Conservation (phyloP, 1,284 basidiomycete genomes). For the Fomitopsis palustris region DNA sequence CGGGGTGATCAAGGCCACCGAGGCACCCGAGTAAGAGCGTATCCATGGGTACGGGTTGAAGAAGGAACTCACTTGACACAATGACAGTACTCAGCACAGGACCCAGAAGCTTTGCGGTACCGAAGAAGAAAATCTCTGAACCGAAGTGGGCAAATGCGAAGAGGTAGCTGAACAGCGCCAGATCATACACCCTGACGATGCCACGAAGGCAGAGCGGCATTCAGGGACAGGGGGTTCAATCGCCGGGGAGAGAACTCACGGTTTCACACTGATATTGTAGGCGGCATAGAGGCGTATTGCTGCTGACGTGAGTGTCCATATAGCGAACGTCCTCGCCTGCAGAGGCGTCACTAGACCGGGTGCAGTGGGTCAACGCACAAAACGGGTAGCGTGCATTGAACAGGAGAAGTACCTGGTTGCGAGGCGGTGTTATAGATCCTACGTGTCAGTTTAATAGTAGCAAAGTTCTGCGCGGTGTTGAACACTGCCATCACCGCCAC, state of each 20-base stretch:
- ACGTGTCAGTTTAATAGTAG: constrained; percentile 74
- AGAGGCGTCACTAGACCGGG: constrained; percentile 68
- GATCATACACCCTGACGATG: constrained; percentile 78
- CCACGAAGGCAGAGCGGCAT: background rate
- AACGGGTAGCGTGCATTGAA: background rate
- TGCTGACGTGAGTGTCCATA: constrained; percentile 86
- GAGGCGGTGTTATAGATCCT: constrained; percentile 70
- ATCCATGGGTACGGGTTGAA: background rate
- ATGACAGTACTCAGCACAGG: constrained; percentile 78
- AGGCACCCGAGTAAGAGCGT: background rate
- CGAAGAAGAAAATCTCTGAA: constrained; percentile 83
- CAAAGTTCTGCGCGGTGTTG: constrained; percentile 83
- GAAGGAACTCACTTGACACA: constrained; percentile 75
- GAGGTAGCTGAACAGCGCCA: constrained; percentile 84
- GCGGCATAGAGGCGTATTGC: constrained; percentile 82
- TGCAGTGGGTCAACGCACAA: background rate
- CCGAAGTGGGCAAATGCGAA: constrained; percentile 89
- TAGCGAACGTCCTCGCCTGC: constrained; percentile 83
- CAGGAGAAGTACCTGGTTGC: constrained; percentile 12
- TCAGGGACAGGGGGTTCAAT: background rate
- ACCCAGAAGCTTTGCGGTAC: constrained; percentile 64
- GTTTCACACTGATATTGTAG: constrained; percentile 79
- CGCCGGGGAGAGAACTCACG: constrained; percentile 45
- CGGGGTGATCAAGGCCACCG: background rate
- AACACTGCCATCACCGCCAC: constrained; percentile 75